Conservation (phyloP, 257 asterid genomes). For the Solanum ossicruentum region DNA sequence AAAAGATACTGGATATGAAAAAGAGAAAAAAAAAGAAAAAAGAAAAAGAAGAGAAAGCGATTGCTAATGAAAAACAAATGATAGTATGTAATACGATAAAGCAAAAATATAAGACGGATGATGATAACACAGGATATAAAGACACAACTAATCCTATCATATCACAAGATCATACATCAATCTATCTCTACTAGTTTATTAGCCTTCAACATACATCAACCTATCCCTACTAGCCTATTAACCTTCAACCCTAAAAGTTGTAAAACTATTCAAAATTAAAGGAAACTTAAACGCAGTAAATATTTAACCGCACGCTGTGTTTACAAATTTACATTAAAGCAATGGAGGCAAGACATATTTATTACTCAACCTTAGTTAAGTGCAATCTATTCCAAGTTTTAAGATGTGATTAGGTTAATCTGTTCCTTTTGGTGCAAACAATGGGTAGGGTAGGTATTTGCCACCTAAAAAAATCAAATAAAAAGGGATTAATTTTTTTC, state of each 20-base stretch:
- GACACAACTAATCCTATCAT: too few species aligned
- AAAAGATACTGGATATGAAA: too few species aligned
- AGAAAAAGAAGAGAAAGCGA: too few species aligned
- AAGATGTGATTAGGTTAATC: background rate
- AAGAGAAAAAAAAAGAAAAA: fast-evolving
- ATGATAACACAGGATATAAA: too few species aligned
- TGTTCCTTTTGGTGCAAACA: background rate
- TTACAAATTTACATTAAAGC: background rate
- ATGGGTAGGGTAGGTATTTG: background rate
- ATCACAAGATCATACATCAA: too few species aligned
- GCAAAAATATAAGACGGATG: too few species aligned
- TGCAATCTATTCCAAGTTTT: background rate
- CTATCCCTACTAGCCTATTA: too few species aligned
- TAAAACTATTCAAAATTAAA: background rate
- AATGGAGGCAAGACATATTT: background rate
- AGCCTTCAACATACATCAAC: too few species aligned
- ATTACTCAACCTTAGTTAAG: background rate
- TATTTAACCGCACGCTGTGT: background rate
- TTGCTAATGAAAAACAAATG: too few species aligned
- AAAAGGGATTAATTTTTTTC: background rate
- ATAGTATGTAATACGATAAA: too few species aligned
- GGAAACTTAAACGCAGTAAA: background rate
- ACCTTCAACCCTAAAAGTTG: background rate
- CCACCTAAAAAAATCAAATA: background rate
- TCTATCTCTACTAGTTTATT: too few species aligned